Evolutionary conservation across 2,329 filamentous ascomycete species (phyloP).

Genomic region (Pestalotiopsis fici): DNA sequence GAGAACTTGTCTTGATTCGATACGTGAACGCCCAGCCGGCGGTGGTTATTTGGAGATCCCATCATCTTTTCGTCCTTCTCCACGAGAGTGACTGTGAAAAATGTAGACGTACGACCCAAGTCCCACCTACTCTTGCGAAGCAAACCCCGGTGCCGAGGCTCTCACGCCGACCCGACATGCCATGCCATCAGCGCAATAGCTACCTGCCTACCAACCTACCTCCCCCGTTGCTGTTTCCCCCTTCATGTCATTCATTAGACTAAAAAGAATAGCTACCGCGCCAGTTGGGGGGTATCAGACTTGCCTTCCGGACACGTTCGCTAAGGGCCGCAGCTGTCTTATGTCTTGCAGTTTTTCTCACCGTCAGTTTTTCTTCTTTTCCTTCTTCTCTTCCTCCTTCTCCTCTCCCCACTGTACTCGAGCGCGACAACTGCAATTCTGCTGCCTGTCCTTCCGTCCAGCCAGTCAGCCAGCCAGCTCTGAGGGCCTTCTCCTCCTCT

Average conservation of each 20-base stretch:
- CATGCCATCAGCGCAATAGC: background rate
- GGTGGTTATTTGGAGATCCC: background rate
- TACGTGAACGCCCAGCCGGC: background rate
- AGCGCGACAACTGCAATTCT: background rate
- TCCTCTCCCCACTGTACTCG: background rate
- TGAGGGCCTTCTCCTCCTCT: background rate
- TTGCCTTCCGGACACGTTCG: background rate
- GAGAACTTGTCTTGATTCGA: background rate
- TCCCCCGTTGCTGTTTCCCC: background rate
- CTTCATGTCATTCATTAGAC: background rate
- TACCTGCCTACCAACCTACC: background rate
- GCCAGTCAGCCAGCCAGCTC: background rate
- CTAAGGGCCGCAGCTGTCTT: background rate
- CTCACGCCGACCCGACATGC: background rate
- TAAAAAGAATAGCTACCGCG: background rate
- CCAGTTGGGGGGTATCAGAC: background rate
- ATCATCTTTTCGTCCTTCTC: background rate
- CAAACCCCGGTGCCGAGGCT: background rate
- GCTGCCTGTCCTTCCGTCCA: background rate
- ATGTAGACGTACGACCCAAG: background rate
- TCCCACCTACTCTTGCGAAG: background rate
- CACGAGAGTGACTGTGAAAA: background rate
- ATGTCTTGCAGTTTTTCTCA: background rate
- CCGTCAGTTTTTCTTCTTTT: background rate
- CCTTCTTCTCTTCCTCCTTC: background rate